Evolutionary conservation across 2,329 filamentous ascomycete species (phyloP).

Genomic region (Fusarium chlamydosporum): DNA sequence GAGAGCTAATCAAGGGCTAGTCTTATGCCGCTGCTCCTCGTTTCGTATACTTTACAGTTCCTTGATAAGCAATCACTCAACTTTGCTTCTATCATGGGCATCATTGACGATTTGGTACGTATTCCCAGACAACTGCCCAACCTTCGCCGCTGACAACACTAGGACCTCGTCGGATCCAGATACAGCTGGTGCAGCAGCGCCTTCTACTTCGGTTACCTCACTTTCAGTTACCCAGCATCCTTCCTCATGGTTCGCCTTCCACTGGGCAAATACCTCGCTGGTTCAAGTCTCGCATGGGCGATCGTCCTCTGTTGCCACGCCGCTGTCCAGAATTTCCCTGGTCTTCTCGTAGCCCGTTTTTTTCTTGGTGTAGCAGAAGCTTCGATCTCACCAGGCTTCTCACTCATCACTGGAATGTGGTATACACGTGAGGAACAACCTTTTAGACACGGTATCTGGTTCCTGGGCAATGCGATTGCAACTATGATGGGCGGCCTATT

Average conservation of each 20-base stretch:
- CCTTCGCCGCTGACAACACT: background rate
- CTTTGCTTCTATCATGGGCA: constrained; percentile 47
- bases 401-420: constrained; percentile 47
- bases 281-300: constrained; percentile 42
- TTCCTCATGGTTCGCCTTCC: constrained; percentile 46
- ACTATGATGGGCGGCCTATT: constrained; percentile 43
- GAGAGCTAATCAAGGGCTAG: constrained; percentile 6
- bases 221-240: constrained; percentile 46
- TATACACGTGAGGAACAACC: constrained; percentile 46
- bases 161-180: constrained; percentile 37
- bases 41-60: constrained; percentile 47
- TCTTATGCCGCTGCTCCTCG: constrained; percentile 40
- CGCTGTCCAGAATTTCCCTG: constrained; percentile 35
- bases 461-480: constrained; percentile 43
- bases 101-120: constrained; percentile 42
- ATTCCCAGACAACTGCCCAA: rapidly evolving
- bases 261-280: constrained; percentile 40
- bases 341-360: constrained; percentile 38
- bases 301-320: constrained; percentile 42
- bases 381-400: constrained; percentile 45
- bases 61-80: constrained; percentile 48
- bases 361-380: constrained; percentile 46
- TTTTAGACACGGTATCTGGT: constrained; percentile 46
- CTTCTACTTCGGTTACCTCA: constrained; percentile 46
- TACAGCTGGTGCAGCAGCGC: constrained; percentile 47